Evolutionary conservation across 1,284 basidiomycete genomes (phyloP).

Genomic region (Cutaneotrichosporon mucoides): DNA sequence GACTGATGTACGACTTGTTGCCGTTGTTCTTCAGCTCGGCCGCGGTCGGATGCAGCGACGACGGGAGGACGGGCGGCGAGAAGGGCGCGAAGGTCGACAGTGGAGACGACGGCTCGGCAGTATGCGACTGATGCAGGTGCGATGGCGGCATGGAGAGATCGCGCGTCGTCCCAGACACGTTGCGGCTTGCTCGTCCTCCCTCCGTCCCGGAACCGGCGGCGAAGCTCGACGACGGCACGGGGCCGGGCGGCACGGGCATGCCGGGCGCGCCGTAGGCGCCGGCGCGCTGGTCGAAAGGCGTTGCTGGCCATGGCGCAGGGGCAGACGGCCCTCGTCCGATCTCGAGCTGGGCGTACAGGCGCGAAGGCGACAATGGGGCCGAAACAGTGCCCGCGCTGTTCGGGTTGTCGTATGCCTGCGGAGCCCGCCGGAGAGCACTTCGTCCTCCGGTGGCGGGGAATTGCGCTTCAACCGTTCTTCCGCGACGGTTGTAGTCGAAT

Average conservation of each 20-base stretch:
- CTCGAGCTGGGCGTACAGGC: slow-evolving; percentile 45
- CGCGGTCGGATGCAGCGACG: slow-evolving; percentile 19
- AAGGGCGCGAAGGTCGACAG: slow-evolving; percentile 43
- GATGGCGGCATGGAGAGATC: slow-evolving; percentile 13
- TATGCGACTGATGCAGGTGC: slow-evolving; percentile 11
- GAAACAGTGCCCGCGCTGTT: slow-evolving; percentile 43
- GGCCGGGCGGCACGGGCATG: slow-evolving; percentile 2
- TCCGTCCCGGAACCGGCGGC: background rate
- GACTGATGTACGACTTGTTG: slow-evolving; percentile 31
- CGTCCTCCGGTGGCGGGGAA: slow-evolving; percentile 5
- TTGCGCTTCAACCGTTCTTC: slow-evolving; percentile 8
- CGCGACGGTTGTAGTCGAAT: slow-evolving; percentile 21
- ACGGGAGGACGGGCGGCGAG: slow-evolving; percentile 26
- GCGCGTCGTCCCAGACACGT: slow-evolving; percentile 7
- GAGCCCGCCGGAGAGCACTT: slow-evolving; percentile 7
- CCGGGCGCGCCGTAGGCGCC: slow-evolving; percentile 17
- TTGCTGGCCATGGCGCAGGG: slow-evolving; percentile 9
- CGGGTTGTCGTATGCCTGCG: slow-evolving; percentile 31
- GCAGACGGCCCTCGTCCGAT: slow-evolving; percentile 23
- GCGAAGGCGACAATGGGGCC: slow-evolving; percentile 45
- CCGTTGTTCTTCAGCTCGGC: slow-evolving; percentile 7
- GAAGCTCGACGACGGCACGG: slow-evolving; percentile 6
- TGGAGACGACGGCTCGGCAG: slow-evolving; percentile 21
- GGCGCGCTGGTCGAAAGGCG: slow-evolving; percentile 6
- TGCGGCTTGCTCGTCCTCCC: slow-evolving; percentile 4